Percentiles rank a stretch among this genome's conserved stretches.
Evolutionary conservation across 1,284 basidiomycete species (phyloP).

Genomic region (Xerocomus amazonicus): DNA sequence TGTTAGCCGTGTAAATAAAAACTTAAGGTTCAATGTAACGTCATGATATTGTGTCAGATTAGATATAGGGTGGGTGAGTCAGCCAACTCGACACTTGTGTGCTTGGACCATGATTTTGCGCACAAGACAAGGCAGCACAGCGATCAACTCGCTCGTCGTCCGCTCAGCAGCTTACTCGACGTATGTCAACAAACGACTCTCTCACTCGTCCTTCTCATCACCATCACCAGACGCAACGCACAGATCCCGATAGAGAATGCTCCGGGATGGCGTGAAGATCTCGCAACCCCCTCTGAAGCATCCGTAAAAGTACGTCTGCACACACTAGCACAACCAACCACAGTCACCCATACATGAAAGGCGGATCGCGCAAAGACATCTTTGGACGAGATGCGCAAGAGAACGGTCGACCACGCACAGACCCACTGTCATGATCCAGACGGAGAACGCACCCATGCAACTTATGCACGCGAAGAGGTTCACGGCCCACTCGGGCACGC

Average conservation of each 20-base stretch:
- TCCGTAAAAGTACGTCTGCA: conserved; percentile 52
- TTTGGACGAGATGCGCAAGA: conserved; percentile 34
- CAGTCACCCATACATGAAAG: conserved; percentile 13
- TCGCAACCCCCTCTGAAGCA: conserved; percentile 68
- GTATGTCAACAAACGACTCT: conserved; percentile 7
- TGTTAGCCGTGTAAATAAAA: conserved; percentile 21
- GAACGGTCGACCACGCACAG: conserved; percentile 40
- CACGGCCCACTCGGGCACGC: conserved; percentile 40
- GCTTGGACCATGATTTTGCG: no score
- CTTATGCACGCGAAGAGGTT: conserved; percentile 41
- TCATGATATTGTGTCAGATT: no score
- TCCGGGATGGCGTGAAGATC: conserved; percentile 72
- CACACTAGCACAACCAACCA: background rate
- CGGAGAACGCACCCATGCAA: conserved; percentile 34
- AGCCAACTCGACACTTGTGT: no score
- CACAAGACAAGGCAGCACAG: no score
- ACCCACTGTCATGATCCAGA: conserved; percentile 35
- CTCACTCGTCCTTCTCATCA: background rate
- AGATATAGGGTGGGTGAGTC: no score
- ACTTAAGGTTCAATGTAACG: no score
- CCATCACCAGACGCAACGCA: background rate
- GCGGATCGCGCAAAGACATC: conserved; percentile 21
- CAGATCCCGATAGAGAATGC: conserved; percentile 40
- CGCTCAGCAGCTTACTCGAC: background rate
- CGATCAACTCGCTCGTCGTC: no score